Conservation (phyloP, 768 basidiomycete species). For the Butyriboletus loyo region DNA sequence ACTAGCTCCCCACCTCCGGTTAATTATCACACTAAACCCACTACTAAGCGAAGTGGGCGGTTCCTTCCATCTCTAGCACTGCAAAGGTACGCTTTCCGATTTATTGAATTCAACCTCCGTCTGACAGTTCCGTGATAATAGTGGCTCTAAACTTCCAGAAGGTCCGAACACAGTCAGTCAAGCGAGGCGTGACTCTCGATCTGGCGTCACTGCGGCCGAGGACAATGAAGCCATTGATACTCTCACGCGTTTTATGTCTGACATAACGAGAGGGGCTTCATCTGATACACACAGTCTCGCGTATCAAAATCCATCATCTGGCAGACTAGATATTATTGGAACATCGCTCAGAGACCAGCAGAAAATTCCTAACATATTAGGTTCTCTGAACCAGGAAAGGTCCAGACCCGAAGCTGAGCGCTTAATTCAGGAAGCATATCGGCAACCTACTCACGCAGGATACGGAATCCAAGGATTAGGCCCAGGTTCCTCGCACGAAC, state of each 20-base stretch:
- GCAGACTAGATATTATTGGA: not conserved
- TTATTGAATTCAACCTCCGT: not conserved
- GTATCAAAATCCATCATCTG: conserved; percentile 4
- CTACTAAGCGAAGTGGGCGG: not conserved
- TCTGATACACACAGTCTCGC: not conserved
- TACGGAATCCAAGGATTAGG: conserved; percentile 14
- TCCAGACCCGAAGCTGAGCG: not conserved
- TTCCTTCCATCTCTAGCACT: not conserved
- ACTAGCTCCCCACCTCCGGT: conserved; percentile 1
- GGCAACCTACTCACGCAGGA: conserved; percentile 7
- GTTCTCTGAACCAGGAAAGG: conserved; percentile 1
- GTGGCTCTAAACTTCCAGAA: not conserved
- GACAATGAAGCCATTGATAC: not conserved
- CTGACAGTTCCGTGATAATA: conserved; percentile 4
- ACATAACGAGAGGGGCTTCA: not conserved
- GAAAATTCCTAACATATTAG: not conserved
- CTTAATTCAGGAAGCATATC: conserved; percentile 4
- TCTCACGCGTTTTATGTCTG: conserved; percentile 10
- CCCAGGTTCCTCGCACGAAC: conserved; percentile 10
- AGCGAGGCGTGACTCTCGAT: not conserved
- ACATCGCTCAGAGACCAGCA: not conserved
- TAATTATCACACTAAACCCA: conserved; percentile 8
- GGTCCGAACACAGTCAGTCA: not conserved
- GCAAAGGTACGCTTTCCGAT: conserved; percentile 7
- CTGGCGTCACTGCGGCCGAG: not conserved